Base-by-base conservation (phyloP, 106 monocot genomes). In the Phalaenopsis aphrodite region DNA sequence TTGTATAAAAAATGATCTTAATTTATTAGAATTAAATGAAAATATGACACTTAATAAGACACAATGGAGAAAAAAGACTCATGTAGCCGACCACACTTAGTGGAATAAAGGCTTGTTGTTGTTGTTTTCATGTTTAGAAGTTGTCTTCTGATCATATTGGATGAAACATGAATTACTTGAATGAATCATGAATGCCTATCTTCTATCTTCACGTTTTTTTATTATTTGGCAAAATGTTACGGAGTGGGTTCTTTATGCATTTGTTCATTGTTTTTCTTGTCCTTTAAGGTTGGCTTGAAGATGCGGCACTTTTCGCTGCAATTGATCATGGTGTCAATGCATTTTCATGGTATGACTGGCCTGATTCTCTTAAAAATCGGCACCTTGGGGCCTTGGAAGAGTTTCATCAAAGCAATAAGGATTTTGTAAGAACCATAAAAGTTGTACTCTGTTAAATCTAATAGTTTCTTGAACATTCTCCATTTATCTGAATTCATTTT, bases 231-330 rank as follows among this genome's bases (percentile, higher is more conserved):
- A 30, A 71, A 38, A 30, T 71, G 71, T 71, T 11, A 8, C 5
- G 21, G 15, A 71, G 14, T 71, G 37, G 68, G 16, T 55, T 80
- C 16, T 80, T 52, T 71, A 19, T 74, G 4, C 9, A 43, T 41
- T 73, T 73, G 5, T 18, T 39, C 23, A 42, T 71, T 5, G 38
- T 14, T 16, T 76, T 72, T 65, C 48, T n/a, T 14, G 5, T 78
- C 4, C n/a, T 21, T 77, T 36, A 39, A 99, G 99, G 85, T 69
- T 99, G 99, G 99, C 93, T 99, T 67, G 93, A 99, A 87, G 99
- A 99, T 91, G 99, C 99, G 81, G 95, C 99, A 78, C 89, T 99
- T 79, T 99, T 99, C 91, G 91, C 99, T 77, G 95, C 99, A 64
- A 99, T 99, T 86, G 95, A 99, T 73, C 83, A 81, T 76, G 85